Conservation (phyloP, 2,329 filamentous ascomycete genomes). For the Exophiala oligosperma region DNA sequence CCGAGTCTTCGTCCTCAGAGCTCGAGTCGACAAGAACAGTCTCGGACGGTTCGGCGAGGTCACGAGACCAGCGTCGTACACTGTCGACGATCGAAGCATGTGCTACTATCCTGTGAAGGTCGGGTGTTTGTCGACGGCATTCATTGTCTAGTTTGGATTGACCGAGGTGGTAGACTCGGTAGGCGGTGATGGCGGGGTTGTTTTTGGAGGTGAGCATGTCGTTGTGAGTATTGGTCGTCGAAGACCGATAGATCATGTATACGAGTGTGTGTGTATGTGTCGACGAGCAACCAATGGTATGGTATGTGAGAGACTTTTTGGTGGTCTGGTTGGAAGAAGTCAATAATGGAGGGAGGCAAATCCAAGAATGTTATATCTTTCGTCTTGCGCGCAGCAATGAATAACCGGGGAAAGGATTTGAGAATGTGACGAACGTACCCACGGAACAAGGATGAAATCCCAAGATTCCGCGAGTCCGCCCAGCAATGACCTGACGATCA, state of each 20-base stretch:
- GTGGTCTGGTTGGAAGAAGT: no score
- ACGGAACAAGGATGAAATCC: no score
- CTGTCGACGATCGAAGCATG: slow-evolving; percentile 25
- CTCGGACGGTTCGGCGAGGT: slow-evolving; percentile 18
- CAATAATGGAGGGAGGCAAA: no score
- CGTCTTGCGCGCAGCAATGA: no score
- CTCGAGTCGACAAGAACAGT: slow-evolving; percentile 21
- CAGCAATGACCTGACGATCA: no score
- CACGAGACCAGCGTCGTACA: slow-evolving; percentile 23
- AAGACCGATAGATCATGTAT: neutral
- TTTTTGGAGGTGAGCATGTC: slow-evolving; percentile 9
- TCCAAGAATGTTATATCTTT: no score
- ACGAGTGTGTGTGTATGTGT: neutral
- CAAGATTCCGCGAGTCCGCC: no score
- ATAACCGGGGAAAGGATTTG: no score
- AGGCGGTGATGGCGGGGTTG: slow-evolving; percentile 20
- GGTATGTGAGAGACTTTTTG: neutral
- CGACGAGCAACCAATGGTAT: no score
- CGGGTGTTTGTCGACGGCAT: slow-evolving; percentile 22
- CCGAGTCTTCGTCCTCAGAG: slow-evolving; percentile 19
- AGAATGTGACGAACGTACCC: no score
- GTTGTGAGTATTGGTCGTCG: neutral
- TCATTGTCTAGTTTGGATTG: slow-evolving; percentile 23
- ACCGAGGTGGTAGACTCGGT: slow-evolving; percentile 24
- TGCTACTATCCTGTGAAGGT: slow-evolving; percentile 20